Conservation (phyloP, 345 rosid genomes). For the Tarenaya hassleriana region DNA sequence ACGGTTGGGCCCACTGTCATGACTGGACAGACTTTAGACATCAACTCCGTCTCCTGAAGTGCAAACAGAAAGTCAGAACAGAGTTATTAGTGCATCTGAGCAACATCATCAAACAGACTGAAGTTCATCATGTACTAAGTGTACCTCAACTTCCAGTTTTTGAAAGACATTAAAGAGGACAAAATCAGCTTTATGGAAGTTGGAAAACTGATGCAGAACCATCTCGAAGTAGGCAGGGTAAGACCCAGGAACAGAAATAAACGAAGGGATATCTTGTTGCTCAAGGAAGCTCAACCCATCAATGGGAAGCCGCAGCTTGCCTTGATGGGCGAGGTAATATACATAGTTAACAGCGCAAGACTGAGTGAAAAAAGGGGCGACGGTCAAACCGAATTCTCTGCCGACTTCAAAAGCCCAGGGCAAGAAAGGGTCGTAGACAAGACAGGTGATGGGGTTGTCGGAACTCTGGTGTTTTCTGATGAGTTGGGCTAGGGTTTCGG, state of each 20-base stretch:
- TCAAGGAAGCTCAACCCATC: slow-evolving; percentile 38
- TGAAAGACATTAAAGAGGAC: slow-evolving; percentile 43
- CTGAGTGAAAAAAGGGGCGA: slow-evolving; percentile 57
- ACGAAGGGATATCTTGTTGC: slow-evolving; percentile 53
- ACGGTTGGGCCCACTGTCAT: slow-evolving; percentile 55
- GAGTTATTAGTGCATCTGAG: background rate
- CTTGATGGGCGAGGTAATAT: slow-evolving; percentile 36
- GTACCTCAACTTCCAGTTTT: slow-evolving; percentile 35
- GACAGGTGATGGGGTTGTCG: slow-evolving; percentile 35
- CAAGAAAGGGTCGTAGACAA: slow-evolving; percentile 56
- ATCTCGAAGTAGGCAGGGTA: slow-evolving; percentile 50
- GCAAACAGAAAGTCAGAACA: slow-evolving; percentile 1
- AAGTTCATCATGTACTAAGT: background rate
- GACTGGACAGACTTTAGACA: slow-evolving; percentile 35
- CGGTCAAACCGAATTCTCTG: slow-evolving; percentile 38
- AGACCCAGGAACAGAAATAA: slow-evolving; percentile 33
- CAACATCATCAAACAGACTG: background rate
- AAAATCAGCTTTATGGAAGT: slow-evolving; percentile 38
- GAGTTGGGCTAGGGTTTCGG: slow-evolving; percentile 40
- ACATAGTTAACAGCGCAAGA: slow-evolving; percentile 53
- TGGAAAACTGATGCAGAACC: slow-evolving; percentile 42
- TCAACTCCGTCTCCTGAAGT: slow-evolving; percentile 37
- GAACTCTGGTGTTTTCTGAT: slow-evolving; percentile 31
- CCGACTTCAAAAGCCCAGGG: slow-evolving; percentile 67
- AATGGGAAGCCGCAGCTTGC: slow-evolving; percentile 39